Evolutionary conservation across 2,329 filamentous ascomycete genomes (phyloP).

Genomic region (Venturia oleaginea): DNA sequence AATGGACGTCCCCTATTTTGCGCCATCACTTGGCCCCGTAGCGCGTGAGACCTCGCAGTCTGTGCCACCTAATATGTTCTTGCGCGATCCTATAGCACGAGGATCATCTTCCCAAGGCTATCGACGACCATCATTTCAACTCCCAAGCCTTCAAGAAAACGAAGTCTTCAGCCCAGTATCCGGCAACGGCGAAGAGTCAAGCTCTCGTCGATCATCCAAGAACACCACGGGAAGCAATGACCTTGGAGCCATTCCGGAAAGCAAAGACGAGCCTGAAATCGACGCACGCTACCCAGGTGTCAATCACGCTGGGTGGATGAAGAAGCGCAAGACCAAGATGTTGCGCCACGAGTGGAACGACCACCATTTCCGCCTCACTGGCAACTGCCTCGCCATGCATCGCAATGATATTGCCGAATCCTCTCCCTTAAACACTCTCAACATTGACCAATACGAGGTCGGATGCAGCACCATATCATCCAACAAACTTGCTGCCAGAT

Average conservation of each 20-base stretch:
- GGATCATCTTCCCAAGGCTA: slow-evolving; percentile 28
- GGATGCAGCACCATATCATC: slow-evolving; percentile 70
- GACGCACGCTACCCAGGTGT: slow-evolving; percentile 37
- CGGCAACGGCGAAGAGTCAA: slow-evolving; percentile 1
- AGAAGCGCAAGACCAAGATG: slow-evolving; percentile 83
- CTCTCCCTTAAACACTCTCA: slow-evolving; percentile 68
- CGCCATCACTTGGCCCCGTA: slow-evolving; percentile 61
- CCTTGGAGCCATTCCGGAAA: slow-evolving; percentile 23
- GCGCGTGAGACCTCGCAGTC: slow-evolving; percentile 77
- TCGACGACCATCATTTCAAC: slow-evolving; percentile 58
- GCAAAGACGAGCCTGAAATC: slow-evolving; percentile 25
- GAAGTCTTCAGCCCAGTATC: slow-evolving; percentile 18
- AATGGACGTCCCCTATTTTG: slow-evolving; percentile 76
- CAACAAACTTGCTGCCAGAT: slow-evolving; percentile 76
- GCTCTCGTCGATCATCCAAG: slow-evolving; percentile 11
- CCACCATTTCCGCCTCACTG: slow-evolving; percentile 76
- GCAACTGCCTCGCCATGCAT: slow-evolving; percentile 58
- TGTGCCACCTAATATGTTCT: slow-evolving; percentile 89
- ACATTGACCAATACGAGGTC: slow-evolving; percentile 83
- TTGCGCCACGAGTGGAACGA: slow-evolving; percentile 91
- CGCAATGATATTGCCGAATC: slow-evolving; percentile 41
- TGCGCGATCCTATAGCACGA: slow-evolving; percentile 44
- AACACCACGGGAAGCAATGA: slow-evolving; percentile 14
- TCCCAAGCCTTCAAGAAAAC: slow-evolving; percentile 63
- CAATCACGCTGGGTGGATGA: slow-evolving; percentile 79